Conservation (phyloP, 1,139 yeast species). For the Kodamaea plutei region DNA sequence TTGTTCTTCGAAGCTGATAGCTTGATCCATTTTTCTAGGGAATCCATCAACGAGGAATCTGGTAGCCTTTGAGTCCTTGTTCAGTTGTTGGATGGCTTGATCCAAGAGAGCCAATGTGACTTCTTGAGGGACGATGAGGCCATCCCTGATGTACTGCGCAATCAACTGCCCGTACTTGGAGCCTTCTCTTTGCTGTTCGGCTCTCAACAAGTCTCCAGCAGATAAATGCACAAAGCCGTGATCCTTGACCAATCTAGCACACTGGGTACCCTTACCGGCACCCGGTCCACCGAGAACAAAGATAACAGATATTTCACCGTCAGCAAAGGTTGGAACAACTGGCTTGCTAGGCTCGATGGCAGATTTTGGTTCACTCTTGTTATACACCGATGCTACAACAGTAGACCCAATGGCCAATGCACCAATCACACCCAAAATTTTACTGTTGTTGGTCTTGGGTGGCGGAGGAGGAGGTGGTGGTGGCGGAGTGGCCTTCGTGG, state of each 20-base stretch:
- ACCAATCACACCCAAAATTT: slow-evolving; percentile 30
- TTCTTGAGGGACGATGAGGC: slow-evolving; percentile 92
- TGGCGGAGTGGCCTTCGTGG: slow-evolving; percentile 11
- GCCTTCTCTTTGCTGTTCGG: slow-evolving; percentile 80
- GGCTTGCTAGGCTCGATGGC: slow-evolving; percentile 39
- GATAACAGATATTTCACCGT: slow-evolving; percentile 68
- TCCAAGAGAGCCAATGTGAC: slow-evolving; percentile 81
- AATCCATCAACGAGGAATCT: slow-evolving; percentile 88
- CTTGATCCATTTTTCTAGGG: slow-evolving; percentile 99
- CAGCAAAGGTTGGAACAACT: slow-evolving; percentile 42
- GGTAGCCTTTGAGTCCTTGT: slow-evolving; percentile 41
- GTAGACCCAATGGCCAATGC: slow-evolving; percentile 47
- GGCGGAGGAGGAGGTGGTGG: too few species aligned
- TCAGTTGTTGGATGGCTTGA: slow-evolving; percentile 65
- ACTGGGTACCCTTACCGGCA: slow-evolving; percentile 96
- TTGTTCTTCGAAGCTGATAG: slow-evolving; percentile 78
- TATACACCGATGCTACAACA: slow-evolving; percentile 38
- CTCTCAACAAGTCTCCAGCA: slow-evolving; percentile 93
- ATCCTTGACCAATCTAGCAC: slow-evolving; percentile 76
- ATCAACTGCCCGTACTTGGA: slow-evolving; percentile 84
- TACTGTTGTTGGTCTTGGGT: slow-evolving; percentile 16
- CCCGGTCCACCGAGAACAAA: slow-evolving; percentile 93
- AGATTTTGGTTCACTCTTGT: slow-evolving; percentile 43
- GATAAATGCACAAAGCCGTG: slow-evolving; percentile 82
- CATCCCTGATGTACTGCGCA: slow-evolving; percentile 79